Evolutionary conservation across 2,329 filamentous ascomycete genomes (phyloP).

Genomic region (Lachnellula hyalina): DNA sequence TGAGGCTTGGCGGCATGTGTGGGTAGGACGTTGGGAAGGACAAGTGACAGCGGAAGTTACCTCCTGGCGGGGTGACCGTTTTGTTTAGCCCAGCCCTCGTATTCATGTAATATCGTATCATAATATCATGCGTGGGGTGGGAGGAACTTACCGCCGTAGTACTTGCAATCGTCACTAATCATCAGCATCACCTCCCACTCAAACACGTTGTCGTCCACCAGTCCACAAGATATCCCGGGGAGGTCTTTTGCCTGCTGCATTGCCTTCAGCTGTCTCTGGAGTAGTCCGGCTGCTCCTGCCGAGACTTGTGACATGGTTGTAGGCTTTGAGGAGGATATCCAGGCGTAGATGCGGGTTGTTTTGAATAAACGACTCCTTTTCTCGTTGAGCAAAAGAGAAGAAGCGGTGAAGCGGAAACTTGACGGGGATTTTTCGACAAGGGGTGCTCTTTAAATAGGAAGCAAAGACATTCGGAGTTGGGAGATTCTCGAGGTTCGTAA

Average conservation of each 20-base stretch:
- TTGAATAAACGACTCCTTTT: no score
- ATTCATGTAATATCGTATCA: background rate
- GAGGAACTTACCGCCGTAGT: conserved; percentile 60
- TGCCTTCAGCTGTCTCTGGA: conserved; percentile 83
- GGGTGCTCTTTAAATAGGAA: background rate
- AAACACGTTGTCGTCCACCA: conserved; percentile 85
- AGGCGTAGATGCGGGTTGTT: background rate
- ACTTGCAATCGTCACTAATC: conserved; percentile 79
- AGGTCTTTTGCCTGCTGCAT: conserved; percentile 91
- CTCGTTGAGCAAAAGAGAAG: no score
- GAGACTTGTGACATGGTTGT: conserved; percentile 15
- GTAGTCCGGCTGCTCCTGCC: conserved; percentile 58
- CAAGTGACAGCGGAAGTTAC: conserved; percentile 83
- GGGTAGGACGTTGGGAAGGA: conserved; percentile 84
- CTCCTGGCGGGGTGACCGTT: conserved; percentile 50
- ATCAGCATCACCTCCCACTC: conserved; percentile 99
- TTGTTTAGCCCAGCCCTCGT: background rate
- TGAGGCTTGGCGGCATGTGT: conserved; percentile 80
- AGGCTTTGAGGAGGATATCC: background rate
- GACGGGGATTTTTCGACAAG: background rate
- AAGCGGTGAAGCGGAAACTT: background rate
- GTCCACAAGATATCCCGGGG: conserved; percentile 86
- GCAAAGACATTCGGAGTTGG: background rate
- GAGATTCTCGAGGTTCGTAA: background rate
- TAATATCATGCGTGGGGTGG: background rate